These are phyloP conservation scores for Peniophora sp. DNA, from an alignment of 1,284 basidiomycete species.

Conservation along the genomic window DNA sequence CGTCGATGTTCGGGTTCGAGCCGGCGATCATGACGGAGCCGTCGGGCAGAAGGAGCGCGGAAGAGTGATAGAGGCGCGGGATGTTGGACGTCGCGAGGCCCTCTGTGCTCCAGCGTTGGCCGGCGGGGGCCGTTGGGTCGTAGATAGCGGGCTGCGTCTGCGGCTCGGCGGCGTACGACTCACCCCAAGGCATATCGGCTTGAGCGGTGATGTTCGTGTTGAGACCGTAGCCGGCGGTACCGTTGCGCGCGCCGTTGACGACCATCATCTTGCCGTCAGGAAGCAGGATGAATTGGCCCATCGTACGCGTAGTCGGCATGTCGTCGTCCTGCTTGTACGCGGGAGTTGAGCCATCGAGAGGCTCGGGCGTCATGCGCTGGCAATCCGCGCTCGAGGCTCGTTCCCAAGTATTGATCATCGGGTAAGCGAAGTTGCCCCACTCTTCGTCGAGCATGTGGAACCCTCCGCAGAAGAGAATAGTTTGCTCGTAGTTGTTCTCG, in stretches of 20 bases:
- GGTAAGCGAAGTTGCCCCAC: conserved; percentile 69
- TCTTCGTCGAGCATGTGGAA: conserved; percentile 64
- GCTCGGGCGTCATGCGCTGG: conserved; percentile 76
- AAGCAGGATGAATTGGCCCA: conserved; percentile 82
- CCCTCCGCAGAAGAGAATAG: conserved; percentile 87
- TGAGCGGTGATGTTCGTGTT: conserved; percentile 39
- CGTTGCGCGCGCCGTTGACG: conserved; percentile 74
- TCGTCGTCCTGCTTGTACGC: conserved; percentile 65
- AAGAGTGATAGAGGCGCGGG: conserved; percentile 82
- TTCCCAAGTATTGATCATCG: conserved; percentile 57
- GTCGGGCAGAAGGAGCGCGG: conserved; percentile 84
- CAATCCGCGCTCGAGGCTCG: conserved; percentile 59
- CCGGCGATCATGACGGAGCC: conserved; percentile 84
- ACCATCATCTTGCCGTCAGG: conserved; percentile 71
- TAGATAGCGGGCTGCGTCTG: conserved; percentile 70
- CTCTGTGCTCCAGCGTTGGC: conserved; percentile 66
- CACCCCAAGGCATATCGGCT: conserved; percentile 50
- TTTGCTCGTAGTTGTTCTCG: conserved; percentile 81
- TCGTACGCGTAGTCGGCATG: conserved; percentile 68
- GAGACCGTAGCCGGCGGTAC: conserved; percentile 64
- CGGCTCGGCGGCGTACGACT: conserved; percentile 61
- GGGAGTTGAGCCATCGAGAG: conserved; percentile 47
- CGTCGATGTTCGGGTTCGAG: conserved; percentile 90
- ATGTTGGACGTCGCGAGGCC: conserved; percentile 57
- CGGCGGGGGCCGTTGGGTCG: conserved; percentile 56